Percentiles rank a stretch among this genome's conserved stretches.
phyloP scores from a whole-genome alignment of 108 stramenopile genomes.

The Fistulifera solaris region DNA sequence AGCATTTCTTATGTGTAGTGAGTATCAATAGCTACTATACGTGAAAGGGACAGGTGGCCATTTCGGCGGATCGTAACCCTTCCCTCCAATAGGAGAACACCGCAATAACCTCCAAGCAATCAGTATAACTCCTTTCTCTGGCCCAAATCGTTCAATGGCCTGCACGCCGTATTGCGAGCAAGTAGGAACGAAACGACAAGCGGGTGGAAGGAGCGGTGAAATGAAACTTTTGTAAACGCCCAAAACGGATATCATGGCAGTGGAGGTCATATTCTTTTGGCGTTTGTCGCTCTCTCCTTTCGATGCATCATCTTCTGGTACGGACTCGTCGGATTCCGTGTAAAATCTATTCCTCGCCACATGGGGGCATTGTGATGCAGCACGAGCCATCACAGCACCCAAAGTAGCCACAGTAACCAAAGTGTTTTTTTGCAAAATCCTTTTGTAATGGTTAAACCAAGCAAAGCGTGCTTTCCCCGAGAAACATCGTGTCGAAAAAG shows the following conservation, averaged over 20 bases:
- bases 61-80: constrained; percentile 81
- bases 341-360: too few relatives aligned
- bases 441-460: too few relatives aligned
- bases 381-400: too few relatives aligned
- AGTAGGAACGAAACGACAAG: constrained; percentile 84
- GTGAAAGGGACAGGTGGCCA: constrained; percentile 75
- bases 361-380: too few relatives aligned
- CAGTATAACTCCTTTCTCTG: constrained; percentile 60
- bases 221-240: constrained; percentile 79
- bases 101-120: constrained; percentile 73
- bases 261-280: background rate
- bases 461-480: too few relatives aligned
- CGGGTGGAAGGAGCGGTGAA: constrained; percentile 75
- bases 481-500: too few relatives aligned
- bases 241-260: constrained; percentile 58
- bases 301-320: background rate
- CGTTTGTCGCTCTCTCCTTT: background rate
- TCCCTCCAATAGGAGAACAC: constrained; percentile 79
- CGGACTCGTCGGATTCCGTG: background rate
- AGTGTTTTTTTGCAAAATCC: too few relatives aligned
- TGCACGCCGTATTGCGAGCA: constrained; percentile 83
- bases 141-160: constrained; percentile 76
- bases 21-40: constrained; percentile 51
- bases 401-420: too few relatives aligned
- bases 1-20: background rate